phyloP scores from a whole-genome alignment of 2,329 filamentous ascomycete genomes.

The Corinectria fuckeliana region DNA sequence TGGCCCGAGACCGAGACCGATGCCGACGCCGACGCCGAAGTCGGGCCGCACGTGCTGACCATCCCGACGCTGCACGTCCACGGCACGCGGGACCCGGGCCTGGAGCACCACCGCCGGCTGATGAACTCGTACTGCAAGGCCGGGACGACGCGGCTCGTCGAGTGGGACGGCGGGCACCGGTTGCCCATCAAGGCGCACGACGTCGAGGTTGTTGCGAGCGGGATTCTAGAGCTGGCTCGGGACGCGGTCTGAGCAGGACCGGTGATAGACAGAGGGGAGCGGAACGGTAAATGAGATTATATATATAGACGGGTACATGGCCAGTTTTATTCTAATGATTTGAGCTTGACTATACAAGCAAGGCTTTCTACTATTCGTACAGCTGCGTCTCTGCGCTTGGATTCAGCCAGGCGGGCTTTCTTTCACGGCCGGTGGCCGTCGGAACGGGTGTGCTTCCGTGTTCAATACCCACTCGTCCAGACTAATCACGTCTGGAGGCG shows the following conservation, averaged over 20 bases:
- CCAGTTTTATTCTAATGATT: neutral
- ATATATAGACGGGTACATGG: neutral
- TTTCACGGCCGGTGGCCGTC: constrained; percentile 22
- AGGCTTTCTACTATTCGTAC: neutral
- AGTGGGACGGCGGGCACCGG: constrained; percentile 77
- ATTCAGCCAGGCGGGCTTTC: neutral
- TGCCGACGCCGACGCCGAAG: constrained; percentile 63
- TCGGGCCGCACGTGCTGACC: constrained; percentile 40
- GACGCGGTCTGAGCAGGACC: neutral
- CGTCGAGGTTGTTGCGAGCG: constrained; percentile 53
- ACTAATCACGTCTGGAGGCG: constrained; percentile 66
- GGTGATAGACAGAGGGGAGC: too few species aligned
- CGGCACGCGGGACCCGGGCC: constrained; percentile 65
- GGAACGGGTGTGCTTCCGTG: constrained; percentile 58
- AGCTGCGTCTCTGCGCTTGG: neutral
- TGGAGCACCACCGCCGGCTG: constrained; percentile 59
- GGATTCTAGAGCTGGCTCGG: constrained; percentile 37
- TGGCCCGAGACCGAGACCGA: constrained; percentile 59
- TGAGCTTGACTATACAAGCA: neutral
- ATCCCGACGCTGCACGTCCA: constrained; percentile 47
- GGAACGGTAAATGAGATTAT: neutral
- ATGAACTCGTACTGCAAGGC: constrained; percentile 65
- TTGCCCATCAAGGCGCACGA: constrained; percentile 73
- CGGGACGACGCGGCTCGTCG: constrained; percentile 62
- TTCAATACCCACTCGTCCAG: constrained; percentile 72